Base-by-base conservation (phyloP, 2,329 filamentous ascomycete genomes). In the Alternaria triticina region DNA sequence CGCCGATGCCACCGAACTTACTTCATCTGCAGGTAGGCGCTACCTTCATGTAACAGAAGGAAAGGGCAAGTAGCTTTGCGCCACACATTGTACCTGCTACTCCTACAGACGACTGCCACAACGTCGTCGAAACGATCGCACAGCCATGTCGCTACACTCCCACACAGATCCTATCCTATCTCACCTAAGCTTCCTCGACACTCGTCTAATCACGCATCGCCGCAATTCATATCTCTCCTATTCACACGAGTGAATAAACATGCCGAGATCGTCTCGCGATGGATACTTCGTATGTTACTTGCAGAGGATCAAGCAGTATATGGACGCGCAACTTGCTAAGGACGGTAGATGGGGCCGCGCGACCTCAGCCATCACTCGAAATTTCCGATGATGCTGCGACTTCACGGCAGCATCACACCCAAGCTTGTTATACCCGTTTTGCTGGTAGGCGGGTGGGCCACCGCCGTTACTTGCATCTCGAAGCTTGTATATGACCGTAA, bases 321-420 rank as follows among this genome's bases (percentile, higher is more conserved):
- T 11, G 17, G 45, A 28, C 30, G n/a, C 10, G 5, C 25, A 28
- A 12, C 46, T 17, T 50, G 15, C 63, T 74, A 61, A 75, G 47
- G 54, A 10, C 3, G 3, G 17, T 23, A 78, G 75, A 59, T 77
- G 23, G 88, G 87, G 11, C 91, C 91, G 22, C 86, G 90, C 64
- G 88, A 93, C 74, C 86, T 92, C 57, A 85, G 88, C 59, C 86
- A 87, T 70, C 91, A 93, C 79, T 92, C 90, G 13, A 93, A 92
- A 84, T 89, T 90, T 84, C 91, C 91, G 11, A 85, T 88, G 61
- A 90, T 93, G 74, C 80, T 94, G 74, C 89, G 90, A 57, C 83
- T 94, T 76, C 91, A 93, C 74, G 91, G 91, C 71, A 91, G 88
- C 68, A 88, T 94, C 65, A 79, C 90, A 59, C 91, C 91, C 8